Evolutionary conservation across 164 flowering plant species (phyloP), one percentile per base, ranked within the genome.

Genomic region (Magnolia kwangsiensis): DNA sequence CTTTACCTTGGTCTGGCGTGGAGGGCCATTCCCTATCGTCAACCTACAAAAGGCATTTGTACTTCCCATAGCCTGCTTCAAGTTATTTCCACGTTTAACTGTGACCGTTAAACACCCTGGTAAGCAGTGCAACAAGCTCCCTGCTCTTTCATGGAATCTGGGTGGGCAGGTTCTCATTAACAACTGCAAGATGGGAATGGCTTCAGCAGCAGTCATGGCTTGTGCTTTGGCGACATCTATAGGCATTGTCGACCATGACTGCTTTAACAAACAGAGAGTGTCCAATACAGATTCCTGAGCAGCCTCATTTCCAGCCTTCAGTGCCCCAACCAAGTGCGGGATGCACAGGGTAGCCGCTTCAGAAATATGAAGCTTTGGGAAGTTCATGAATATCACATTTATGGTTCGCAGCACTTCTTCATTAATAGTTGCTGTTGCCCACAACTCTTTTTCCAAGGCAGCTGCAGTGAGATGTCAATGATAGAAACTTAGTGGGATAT

Each of bases 51-150:
- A 93, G 69, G 96, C 93, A 86, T 91, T 93, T 70, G 96, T 91
- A 80, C 86, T 80, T 76, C 92, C 96, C 89, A 91, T 86, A 16
- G 91, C 77, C 81, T 89, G 95, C 85, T 88, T 93, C 63, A 93
- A 84, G 83, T 93, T 93, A 82, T 88, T 88, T 18, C 93, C 98
- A 67, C 93, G 92, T 73, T 83, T 86, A 51, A 93, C 86, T 9
- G 88, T 89, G 64, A 93, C 96, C 63, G 96, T 93, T 82, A 93
- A 85, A 78, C 96, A 91, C 65, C 98, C 98, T 13, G 98, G 98
- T 67, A 93, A 85, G 81, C 93, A 87, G 77, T 91, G 91, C 79
- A 93, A 80, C 50, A 93, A 81, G 82, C 90, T 90, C 31, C 90
- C 96, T 69, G 92, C 91, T 82, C 91, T 88, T 7, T 93, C 95